Conservation (phyloP, 768 basidiomycete species). For the Suillus subaureus region DNA sequence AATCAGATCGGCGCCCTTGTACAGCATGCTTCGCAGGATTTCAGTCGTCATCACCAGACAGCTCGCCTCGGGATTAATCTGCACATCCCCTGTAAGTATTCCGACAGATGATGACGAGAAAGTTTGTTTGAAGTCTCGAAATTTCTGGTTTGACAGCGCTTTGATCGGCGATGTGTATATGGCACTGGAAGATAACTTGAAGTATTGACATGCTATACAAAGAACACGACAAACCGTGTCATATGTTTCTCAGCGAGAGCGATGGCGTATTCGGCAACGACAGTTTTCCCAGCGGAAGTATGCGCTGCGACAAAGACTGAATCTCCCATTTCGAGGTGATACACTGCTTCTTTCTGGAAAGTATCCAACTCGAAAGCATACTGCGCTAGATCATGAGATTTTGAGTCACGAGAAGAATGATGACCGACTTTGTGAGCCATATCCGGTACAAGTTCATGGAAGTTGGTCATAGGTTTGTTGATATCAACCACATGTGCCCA, state of each 20-base stretch:
- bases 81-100: conserved; percentile 97
- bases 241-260: conserved; percentile 96
- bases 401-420: conserved; percentile 1
- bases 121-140: conserved; percentile 96
- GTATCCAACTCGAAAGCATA: conserved; percentile 99
- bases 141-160: conserved; percentile 98
- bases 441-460: conserved; percentile 90
- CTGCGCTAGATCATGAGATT: conserved; percentile 38
- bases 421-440: conserved; percentile 86
- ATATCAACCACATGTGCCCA: conserved; percentile 99
- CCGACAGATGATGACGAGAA: conserved; percentile 92
- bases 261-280: conserved; percentile 98
- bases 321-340: conserved; percentile 95
- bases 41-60: conserved; percentile 99
- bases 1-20: conserved; percentile 98
- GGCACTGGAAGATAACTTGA: conserved; percentile 54
- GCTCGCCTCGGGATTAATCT: conserved; percentile 97
- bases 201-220: conserved; percentile 17
- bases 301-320: conserved; percentile 99
- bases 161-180: conserved; percentile 99
- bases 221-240: conserved; percentile 70
- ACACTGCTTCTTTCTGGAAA: conserved; percentile 98
- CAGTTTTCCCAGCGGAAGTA: conserved; percentile 99
- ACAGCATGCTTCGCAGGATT: conserved; percentile 96
- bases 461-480: conserved; percentile 86